Percentiles rank a stretch among this genome's conserved stretches.
These are phyloP conservation scores for Colletotrichum cordylinicola DNA, from an alignment of 2,329 filamentous ascomycete genomes.

Conservation along the genomic window DNA sequence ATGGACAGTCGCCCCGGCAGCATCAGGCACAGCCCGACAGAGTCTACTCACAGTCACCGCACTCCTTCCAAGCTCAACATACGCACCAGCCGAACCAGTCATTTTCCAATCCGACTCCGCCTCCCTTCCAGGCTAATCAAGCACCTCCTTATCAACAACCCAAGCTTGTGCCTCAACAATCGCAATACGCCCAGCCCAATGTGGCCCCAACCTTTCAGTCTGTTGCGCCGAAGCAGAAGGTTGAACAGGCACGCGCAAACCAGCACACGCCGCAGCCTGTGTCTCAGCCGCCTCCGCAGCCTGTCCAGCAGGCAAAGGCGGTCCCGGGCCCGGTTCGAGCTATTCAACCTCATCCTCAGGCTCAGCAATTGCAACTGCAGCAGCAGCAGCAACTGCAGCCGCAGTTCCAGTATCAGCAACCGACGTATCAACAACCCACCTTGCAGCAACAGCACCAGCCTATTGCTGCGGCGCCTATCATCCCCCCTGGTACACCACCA, in stretches of 20 bases:
- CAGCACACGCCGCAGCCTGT: neutral
- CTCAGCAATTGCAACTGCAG: neutral
- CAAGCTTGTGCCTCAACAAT: slow-evolving; percentile 20
- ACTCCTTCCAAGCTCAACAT: slow-evolving; percentile 16
- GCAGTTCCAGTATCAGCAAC: neutral
- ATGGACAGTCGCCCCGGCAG: slow-evolving; percentile 29
- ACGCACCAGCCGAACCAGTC: slow-evolving; percentile 10
- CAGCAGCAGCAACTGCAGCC: neutral
- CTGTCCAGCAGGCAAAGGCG: slow-evolving; percentile 24
- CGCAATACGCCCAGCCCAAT: slow-evolving; percentile 6
- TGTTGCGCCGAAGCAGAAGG: slow-evolving; percentile 3
- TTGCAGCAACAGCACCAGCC: neutral
- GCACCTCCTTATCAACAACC: slow-evolving; percentile 16
- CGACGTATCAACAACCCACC: neutral
- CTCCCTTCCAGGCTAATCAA: slow-evolving; percentile 13
- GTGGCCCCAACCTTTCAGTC: slow-evolving; percentile 8
- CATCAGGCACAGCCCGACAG: slow-evolving; percentile 20
- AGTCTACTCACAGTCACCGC: slow-evolving; percentile 21
- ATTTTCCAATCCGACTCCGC: slow-evolving; percentile 14
- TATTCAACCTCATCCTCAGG: slow-evolving; percentile 4
- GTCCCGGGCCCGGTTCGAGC: neutral
- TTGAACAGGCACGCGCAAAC: neutral
- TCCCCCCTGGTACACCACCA: slow-evolving; percentile 21
- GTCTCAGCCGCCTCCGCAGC: slow-evolving; percentile 20
- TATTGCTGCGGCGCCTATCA: slow-evolving; percentile 16